Percentiles rank a stretch among this genome's conserved stretches.
Conservation (phyloP, 2,329 filamentous ascomycete genomes). For the Aspergillus versicolor region DNA sequence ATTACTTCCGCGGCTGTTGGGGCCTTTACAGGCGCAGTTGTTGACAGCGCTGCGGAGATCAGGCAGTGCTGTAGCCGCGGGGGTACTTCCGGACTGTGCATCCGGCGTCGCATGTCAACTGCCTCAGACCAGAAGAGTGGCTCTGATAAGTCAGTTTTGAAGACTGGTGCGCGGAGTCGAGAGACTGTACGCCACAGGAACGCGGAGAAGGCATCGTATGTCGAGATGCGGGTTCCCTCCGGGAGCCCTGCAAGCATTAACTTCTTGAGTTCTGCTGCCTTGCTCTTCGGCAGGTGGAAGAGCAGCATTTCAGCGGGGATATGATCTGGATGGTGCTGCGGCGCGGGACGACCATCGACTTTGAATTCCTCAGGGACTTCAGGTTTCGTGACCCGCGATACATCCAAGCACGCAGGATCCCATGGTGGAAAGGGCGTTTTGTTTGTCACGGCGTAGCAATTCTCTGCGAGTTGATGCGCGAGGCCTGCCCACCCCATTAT, state of each 20-base stretch:
- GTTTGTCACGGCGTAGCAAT: constrained; percentile 38
- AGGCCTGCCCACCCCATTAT: constrained; percentile 44
- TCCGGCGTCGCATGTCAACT: constrained; percentile 41
- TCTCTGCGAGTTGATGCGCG: constrained; percentile 44
- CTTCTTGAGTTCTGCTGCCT: constrained; percentile 41
- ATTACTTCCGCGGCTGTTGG: constrained; percentile 36
- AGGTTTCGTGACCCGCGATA: constrained; percentile 33
- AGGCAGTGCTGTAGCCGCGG: constrained; percentile 39
- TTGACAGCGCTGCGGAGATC: constrained; percentile 29
- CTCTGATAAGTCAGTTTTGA: constrained; percentile 24
- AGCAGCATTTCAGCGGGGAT: constrained; percentile 28
- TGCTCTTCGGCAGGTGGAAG: constrained; percentile 48
- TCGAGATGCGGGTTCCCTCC: constrained; percentile 32
- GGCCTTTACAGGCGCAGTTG: constrained; percentile 23
- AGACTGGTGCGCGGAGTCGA: neutral
- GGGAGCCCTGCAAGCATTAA: constrained; percentile 28
- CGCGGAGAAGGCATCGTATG: constrained; percentile 7
- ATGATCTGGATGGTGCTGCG: constrained; percentile 15
- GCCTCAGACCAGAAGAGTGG: constrained; percentile 38
- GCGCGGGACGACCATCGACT: constrained; percentile 14
- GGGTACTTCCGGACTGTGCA: constrained; percentile 33
- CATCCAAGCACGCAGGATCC: constrained; percentile 38
- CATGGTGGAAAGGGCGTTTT: constrained; percentile 33
- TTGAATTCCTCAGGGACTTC: constrained; percentile 25
- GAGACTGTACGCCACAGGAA: neutral